phyloP scores from a whole-genome alignment of 2,329 filamentous ascomycete genomes.

The Nothopassalora personata region DNA sequence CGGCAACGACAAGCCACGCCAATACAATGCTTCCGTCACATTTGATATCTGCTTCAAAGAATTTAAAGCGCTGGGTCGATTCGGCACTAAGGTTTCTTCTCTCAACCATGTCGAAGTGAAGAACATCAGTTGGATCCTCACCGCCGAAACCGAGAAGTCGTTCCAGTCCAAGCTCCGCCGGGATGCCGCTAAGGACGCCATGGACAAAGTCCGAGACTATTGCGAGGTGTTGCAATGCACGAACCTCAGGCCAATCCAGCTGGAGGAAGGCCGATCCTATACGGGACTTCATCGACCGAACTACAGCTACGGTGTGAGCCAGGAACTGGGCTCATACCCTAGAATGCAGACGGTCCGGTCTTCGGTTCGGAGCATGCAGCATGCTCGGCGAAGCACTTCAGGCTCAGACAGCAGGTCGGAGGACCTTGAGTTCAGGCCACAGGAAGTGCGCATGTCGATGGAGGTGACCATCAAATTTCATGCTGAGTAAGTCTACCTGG shows the following conservation, averaged over 20 bases:
- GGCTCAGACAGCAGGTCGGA: background rate
- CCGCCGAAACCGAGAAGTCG: conserved; percentile 16
- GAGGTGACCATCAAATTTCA: conserved; percentile 21
- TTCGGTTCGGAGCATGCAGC: background rate
- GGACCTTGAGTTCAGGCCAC: conserved; percentile 20
- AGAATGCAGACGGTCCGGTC: background rate
- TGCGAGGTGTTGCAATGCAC: conserved; percentile 17
- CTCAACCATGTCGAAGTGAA: conserved; percentile 7
- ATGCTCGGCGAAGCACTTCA: background rate
- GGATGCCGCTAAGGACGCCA: conserved; percentile 19
- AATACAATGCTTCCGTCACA: conserved; percentile 15
- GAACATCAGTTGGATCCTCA: conserved; percentile 9
- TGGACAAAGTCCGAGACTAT: conserved; percentile 22
- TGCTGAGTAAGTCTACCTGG: conserved; percentile 9
- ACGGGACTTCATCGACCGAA: background rate
- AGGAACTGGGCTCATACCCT: background rate
- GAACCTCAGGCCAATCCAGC: conserved; percentile 15
- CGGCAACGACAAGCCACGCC: conserved; percentile 2
- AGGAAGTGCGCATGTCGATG: conserved; percentile 21
- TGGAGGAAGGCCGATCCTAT: conserved; percentile 12
- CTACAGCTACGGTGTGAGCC: background rate
- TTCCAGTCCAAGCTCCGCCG: conserved; percentile 17
- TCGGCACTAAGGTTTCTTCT: conserved; percentile 16
- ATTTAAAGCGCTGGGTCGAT: conserved; percentile 19
- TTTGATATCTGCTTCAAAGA: conserved; percentile 26